Conservation (phyloP, 371 early-diverging fungal genomes). For the Conidiobolus incongruus region DNA sequence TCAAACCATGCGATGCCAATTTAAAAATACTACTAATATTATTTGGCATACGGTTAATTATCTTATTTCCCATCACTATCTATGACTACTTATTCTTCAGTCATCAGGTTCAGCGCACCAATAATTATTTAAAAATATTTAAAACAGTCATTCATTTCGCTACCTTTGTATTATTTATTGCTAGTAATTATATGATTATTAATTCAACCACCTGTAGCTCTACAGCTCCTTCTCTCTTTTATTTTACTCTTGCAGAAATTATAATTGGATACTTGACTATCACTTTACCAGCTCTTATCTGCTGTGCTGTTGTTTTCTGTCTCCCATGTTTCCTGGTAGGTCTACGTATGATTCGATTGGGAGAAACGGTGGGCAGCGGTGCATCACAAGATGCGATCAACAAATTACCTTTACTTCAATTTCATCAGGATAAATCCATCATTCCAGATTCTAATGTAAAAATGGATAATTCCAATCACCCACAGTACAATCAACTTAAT, state of each 20-base stretch:
- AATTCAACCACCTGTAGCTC: conserved; percentile 20
- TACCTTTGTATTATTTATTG: conserved; percentile 18
- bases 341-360: conserved; percentile 29
- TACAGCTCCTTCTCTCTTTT: conserved; percentile 28
- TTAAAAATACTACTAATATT: too few species aligned
- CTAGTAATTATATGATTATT: conserved; percentile 46
- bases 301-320: conserved; percentile 30
- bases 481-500: background rate
- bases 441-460: background rate
- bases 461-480: background rate
- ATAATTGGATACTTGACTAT: conserved; percentile 40
- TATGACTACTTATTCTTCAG: conserved; percentile 7
- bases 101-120: conserved; percentile 1
- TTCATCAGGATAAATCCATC: background rate
- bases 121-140: background rate
- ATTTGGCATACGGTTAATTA: conserved; percentile 10
- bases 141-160: conserved; percentile 2
- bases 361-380: conserved; percentile 26
- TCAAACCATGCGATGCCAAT: too few species aligned
- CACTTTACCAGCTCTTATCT: conserved; percentile 31
- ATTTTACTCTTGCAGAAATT: conserved; percentile 26
- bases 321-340: conserved; percentile 32
- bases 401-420: conserved; percentile 9
- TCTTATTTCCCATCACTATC: conserved; percentile 7
- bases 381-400: conserved; percentile 8